Conservation (phyloP, 1,139 yeast species). For the Magnusiomyces tetraspermus region DNA sequence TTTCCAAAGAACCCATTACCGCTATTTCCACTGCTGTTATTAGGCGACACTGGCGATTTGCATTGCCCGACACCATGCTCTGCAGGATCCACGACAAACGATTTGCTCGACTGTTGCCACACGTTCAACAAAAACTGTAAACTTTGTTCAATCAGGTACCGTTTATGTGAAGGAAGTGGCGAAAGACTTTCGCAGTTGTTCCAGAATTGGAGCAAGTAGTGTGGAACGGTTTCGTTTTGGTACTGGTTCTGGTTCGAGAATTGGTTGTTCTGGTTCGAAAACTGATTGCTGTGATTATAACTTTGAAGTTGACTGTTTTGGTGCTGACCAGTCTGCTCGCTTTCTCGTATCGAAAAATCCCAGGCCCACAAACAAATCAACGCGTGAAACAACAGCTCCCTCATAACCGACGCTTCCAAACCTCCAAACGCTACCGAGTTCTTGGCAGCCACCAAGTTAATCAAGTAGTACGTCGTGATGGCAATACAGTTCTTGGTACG, state of each 20-base stretch:
- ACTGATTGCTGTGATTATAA: too few relatives aligned
- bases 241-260: not conserved
- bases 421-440: not conserved
- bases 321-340: not conserved
- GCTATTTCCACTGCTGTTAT: too few relatives aligned
- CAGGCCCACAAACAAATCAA: not conserved
- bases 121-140: not conserved
- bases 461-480: not conserved
- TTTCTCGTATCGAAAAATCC: not conserved
- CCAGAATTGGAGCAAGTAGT: not conserved
- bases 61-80: too few relatives aligned
- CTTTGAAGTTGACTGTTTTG: not conserved
- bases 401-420: not conserved
- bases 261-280: too few relatives aligned
- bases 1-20: too few relatives aligned
- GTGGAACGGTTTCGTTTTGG: not conserved
- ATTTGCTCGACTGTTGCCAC: constrained; percentile 3
- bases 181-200: not conserved
- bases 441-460: not conserved
- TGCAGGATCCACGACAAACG: constrained; percentile 1
- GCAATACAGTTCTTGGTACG: constrained; percentile 1
- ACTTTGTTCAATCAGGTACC: not conserved
- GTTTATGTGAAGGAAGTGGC: not conserved
- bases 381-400: not conserved
- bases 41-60: too few relatives aligned